Evolutionary conservation across 225 moss, liverwort and hornwort genomes (phyloP), one percentile per base, ranked within the genome.

Genomic region (Physcomitrium patens): DNA sequence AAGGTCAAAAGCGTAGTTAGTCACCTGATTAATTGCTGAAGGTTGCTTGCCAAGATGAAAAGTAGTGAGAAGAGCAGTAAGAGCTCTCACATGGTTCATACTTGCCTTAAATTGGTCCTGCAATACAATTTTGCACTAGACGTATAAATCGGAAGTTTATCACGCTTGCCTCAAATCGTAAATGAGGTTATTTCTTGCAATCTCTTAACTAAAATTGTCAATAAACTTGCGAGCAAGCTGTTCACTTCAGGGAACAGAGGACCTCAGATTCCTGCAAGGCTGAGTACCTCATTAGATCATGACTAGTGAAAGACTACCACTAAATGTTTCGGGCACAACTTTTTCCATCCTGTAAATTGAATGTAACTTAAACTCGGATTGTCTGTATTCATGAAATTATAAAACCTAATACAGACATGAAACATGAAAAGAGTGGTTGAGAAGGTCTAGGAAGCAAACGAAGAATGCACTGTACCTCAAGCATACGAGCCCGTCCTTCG

Each of bases 21-120:
- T 59, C n/a, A 89, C 89, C 86, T 90, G 89, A 65, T 90, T 87
- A 60, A 90, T 80, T 48, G 87, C 87, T 58, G 89, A 87, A 22
- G 87, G 84, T 74, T 87, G 80, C 84, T 87, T 85, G 73, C 87
- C 87, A 23, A 90, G 84, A 83, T 90, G 89, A 50, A 90, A 87
- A 55, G 89, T 90, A 48, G 89, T 90, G 73, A 90, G 84, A 65
- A 90, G 87, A 71, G 87, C 89, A 67, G 89, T 90, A 12, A 90
- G 85, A 42, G 89, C 89, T 77, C 87, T 79, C 22, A 90, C 89
- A 73, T 90, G 89, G 67, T 90, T 90, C 89, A 90, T 90, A 76
- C 87, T 90, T 17, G 82, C 82, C 73, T 87, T 84, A 71, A 90
- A 87, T 76, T 85, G 87, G 56, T 79, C 85, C 85, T 90, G 89